Evolutionary conservation across 2,329 filamentous ascomycete genomes (phyloP).

Genomic region (Xylariaceae sp.): DNA sequence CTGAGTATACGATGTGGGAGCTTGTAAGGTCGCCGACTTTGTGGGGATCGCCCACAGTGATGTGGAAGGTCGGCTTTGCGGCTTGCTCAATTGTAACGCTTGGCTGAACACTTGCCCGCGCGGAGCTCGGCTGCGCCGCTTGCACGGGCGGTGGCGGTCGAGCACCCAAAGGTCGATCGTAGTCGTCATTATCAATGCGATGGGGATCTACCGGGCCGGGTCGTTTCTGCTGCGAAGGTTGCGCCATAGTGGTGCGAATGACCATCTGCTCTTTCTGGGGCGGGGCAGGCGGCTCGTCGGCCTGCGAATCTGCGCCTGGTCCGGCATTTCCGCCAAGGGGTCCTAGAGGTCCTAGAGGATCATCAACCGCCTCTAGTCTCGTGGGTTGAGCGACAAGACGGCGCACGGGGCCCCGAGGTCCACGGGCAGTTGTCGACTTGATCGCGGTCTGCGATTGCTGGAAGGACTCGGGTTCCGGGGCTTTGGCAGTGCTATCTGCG

Average conservation of each 20-base stretch:
- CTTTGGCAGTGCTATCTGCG: constrained; percentile 23
- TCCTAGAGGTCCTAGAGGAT: constrained; percentile 73
- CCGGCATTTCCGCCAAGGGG: constrained; percentile 50
- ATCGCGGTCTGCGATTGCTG: constrained; percentile 30
- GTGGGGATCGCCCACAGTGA: constrained; percentile 90
- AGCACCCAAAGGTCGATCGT: constrained; percentile 44
- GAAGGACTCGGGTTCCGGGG: constrained; percentile 28
- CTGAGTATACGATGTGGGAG: constrained; percentile 96
- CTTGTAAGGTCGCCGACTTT: constrained; percentile 96
- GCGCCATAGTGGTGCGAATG: constrained; percentile 53
- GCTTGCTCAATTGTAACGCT: constrained; percentile 91
- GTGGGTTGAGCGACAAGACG: constrained; percentile 70
- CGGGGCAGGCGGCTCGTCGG: constrained; percentile 59
- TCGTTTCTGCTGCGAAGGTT: constrained; percentile 37
- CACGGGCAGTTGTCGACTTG: constrained; percentile 28
- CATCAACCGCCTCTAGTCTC: constrained; percentile 69
- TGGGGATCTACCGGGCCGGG: constrained; percentile 52
- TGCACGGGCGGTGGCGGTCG: constrained; percentile 63
- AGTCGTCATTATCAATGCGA: constrained; percentile 67
- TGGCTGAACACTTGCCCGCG: constrained; percentile 55
- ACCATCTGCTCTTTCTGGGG: constrained; percentile 63
- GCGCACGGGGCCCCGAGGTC: constrained; percentile 37
- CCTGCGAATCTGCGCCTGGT: constrained; percentile 30
- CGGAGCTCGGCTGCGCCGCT: constrained; percentile 47
- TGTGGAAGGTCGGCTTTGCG: constrained; percentile 84